Base-by-base conservation (phyloP, 371 early-diverging fungal species). In the Mycotypha africana region DNA sequence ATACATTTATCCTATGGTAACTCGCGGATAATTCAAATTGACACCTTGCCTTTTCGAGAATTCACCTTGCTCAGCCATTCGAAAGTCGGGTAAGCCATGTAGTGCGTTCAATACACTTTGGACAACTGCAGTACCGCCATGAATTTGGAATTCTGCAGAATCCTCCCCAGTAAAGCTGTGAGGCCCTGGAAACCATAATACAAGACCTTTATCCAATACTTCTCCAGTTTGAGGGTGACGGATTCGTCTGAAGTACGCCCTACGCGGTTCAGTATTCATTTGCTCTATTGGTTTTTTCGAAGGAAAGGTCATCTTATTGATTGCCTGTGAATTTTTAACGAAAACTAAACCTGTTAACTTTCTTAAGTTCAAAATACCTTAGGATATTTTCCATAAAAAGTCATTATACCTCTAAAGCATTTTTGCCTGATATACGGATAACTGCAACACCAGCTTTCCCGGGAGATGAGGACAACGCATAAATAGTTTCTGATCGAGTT, bases 151-250 rank as follows among this genome's bases (percentile, higher is more conserved):
- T 46, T 91, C 91, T 3, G 81, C 88, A 24, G 75, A 76, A 52
- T 90, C 87, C 42, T 91, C 88, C 12, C 91, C 90, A 0, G 91
- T 91, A 44, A 82, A 91, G 16, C 87, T 87, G 20, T 68, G 62
- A 0, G 90, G 91, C 0, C 77, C 82, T 41, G 81, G 84, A 65
- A 87, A 85, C 75, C 75, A 83, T 9, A 84, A 41, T 0, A 82
- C 75, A 24, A 87, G 63, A 0, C 79, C 86, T 31, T 73, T 67
- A 53, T 87, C 88, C 22, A 85, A 38, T 0, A 72, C 38, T 24
- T 78, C 69, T 0, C 57, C 47, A 2, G 79, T 68, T 9, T 39
- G 40, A 16, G 82, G 83, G 36, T 80, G 76, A 16, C 53, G 39
- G 28, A 85, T 63, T 14, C 66, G 58, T 39, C 72, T 63, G 41